phyloP scores from a whole-genome alignment of 164 flowering plant genomes.

The Magnolia changhungtana region DNA sequence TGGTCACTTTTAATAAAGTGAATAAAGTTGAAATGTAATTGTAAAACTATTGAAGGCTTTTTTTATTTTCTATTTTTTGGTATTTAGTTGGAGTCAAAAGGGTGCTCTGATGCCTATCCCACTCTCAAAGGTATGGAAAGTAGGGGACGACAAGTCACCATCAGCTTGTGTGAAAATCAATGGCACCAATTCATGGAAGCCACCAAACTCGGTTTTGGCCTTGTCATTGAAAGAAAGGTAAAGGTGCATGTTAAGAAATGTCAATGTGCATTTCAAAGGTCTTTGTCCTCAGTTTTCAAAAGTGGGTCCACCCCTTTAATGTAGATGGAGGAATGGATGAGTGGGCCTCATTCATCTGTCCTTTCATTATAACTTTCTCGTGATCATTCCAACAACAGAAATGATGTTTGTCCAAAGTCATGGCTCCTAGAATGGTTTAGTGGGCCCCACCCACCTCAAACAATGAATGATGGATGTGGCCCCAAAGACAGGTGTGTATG shows the following conservation, averaged over 20 bases:
- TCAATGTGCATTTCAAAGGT: background rate
- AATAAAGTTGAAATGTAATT: no score
- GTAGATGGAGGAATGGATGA: background rate
- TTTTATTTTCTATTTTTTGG: background rate
- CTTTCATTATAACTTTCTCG: background rate
- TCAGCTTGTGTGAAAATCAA: background rate
- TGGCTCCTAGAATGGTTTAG: background rate
- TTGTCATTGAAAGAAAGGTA: background rate
- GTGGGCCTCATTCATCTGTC: background rate
- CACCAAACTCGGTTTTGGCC: background rate
- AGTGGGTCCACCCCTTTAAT: background rate
- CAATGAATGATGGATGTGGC: background rate
- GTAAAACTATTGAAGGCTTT: no score
- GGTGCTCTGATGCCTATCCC: background rate
- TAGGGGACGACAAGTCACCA: background rate
- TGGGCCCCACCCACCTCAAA: background rate
- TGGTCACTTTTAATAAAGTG: no score
- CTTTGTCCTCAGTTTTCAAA: background rate
- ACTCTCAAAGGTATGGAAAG: background rate
- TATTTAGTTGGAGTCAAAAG: background rate
- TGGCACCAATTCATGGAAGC: background rate
- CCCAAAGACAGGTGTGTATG: background rate
- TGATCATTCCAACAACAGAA: background rate
- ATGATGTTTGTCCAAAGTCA: background rate
- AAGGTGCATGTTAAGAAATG: background rate